phyloP scores from a whole-genome alignment of 2,329 filamentous ascomycete species.

The Sclerotinia glacialis region DNA sequence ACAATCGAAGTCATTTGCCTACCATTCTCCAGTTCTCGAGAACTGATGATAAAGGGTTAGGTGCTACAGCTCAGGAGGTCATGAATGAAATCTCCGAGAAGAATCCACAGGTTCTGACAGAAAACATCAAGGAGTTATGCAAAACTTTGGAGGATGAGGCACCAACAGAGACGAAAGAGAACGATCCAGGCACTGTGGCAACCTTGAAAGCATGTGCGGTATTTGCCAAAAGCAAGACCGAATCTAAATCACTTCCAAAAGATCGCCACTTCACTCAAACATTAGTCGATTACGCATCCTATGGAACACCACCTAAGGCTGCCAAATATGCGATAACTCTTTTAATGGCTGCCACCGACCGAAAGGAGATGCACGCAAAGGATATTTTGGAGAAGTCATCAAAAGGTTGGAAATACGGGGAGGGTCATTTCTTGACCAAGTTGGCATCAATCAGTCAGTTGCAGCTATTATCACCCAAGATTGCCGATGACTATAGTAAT shows the following conservation, averaged over 20 bases:
- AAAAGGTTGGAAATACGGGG: conserved; percentile 70
- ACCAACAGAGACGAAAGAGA: conserved; percentile 64
- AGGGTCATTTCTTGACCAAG: conserved; percentile 71
- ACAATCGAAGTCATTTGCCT: conserved; percentile 90
- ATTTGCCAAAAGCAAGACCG: conserved; percentile 77
- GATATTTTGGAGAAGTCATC: conserved; percentile 76
- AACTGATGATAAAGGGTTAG: conserved; percentile 76
- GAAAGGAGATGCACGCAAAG: conserved; percentile 80
- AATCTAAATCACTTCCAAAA: conserved; percentile 74
- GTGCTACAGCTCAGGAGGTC: conserved; percentile 78
- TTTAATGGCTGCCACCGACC: conserved; percentile 67
- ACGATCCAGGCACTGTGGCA: conserved; percentile 75
- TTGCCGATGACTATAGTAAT: conserved; percentile 71
- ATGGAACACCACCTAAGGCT: conserved; percentile 75
- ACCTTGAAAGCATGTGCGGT: conserved; percentile 91
- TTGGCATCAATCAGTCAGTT: conserved; percentile 71
- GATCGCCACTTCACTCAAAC: conserved; percentile 79
- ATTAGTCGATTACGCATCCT: conserved; percentile 77
- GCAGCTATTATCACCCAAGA: conserved; percentile 68
- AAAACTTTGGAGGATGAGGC: conserved; percentile 79
- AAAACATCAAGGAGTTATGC: conserved; percentile 87
- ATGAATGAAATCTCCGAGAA: conserved; percentile 87
- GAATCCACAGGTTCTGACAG: conserved; percentile 87
- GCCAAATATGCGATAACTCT: conserved; percentile 95
- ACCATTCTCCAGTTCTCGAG: conserved; percentile 85